phyloP scores from a whole-genome alignment of 2,329 filamentous ascomycete species.

The Zarea fungicola region DNA sequence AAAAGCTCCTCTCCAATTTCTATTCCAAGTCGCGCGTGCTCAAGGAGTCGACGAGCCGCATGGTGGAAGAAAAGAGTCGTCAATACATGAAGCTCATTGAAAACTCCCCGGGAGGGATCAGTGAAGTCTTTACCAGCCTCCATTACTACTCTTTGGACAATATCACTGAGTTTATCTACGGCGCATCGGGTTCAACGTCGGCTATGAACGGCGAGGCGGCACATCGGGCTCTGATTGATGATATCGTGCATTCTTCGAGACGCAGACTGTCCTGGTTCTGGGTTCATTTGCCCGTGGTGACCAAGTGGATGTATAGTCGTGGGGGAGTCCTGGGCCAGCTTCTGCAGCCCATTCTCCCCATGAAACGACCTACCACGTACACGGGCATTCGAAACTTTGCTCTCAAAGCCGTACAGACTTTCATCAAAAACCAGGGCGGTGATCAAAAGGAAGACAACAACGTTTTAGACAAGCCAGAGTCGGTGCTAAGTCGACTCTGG shows the following conservation, averaged over 20 bases:
- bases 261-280: conserved; percentile 44
- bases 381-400: background rate
- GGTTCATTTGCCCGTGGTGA: conserved; percentile 42
- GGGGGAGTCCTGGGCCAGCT: conserved; percentile 28
- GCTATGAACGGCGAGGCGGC: conserved; percentile 32
- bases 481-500: conserved; percentile 36
- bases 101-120: conserved; percentile 24
- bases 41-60: conserved; percentile 6
- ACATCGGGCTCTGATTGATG: conserved; percentile 38
- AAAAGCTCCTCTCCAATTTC: conserved; percentile 46
- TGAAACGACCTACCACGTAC: background rate
- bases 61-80: conserved; percentile 19
- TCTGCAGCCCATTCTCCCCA: conserved; percentile 36
- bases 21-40: conserved; percentile 46
- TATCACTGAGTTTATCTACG: conserved; percentile 49
- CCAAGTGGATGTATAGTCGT: conserved; percentile 13
- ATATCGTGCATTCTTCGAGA: conserved; percentile 43
- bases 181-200: conserved; percentile 37
- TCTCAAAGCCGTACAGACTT: background rate
- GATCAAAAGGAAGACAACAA: background rate
- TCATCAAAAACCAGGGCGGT: background rate
- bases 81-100: conserved; percentile 37
- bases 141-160: conserved; percentile 50
- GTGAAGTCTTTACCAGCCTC: conserved; percentile 43
- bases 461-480: conserved; percentile 16